Evolutionary conservation across 164 flowering plant genomes (phyloP), one percentile per base, ranked within the genome.

Genomic region (Macadamia tetraphylla): DNA sequence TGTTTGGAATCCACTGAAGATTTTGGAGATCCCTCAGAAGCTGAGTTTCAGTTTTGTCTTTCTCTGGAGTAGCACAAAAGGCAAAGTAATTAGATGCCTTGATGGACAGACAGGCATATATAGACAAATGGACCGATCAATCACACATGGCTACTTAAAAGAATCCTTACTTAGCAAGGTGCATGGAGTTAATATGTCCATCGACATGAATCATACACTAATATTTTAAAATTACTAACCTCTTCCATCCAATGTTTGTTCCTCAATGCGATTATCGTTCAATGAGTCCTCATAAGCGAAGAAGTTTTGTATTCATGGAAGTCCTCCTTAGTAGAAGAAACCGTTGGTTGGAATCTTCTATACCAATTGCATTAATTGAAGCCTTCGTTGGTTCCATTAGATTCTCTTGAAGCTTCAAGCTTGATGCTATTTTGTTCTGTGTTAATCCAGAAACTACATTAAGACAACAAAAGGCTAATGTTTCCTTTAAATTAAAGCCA

Each of bases 351-450:
- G 72, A 72, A 44, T 18, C 78, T 46, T 73, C 61, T 13, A 65
- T 32, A 42, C 60, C 70, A 51, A 78, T 66, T 57, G 15, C 68
- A 44, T 58, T 29, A 66, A 17, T 43, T 29, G 58, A 63, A 2
- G 8, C 56, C 23, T 17, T 59, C 51, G 70, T 53, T 29, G 69
- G 76, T 57, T 70, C 71, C 42, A 56, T n/a, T 55, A 23, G 64
- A 58, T 58, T 60, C 64, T 48, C 52, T 57, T 9, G 70, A 60
- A 52, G 30, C 72, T 15, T 78, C 76, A 69, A 43, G 48, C 35
- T 60, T 60, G 0, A 14, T 63, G n/a, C 62, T 69, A 42, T 82
- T 76, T 74, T 76, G 82, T 69, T 71, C 85, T 81, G 76, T 74
- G 74, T 63, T 14, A 65, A 62, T 44, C 11, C 58, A 67, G 32